These are phyloP conservation scores for Nitzschia sp. DNA, from an alignment of 108 stramenopile genomes.

Conservation along the genomic window DNA sequence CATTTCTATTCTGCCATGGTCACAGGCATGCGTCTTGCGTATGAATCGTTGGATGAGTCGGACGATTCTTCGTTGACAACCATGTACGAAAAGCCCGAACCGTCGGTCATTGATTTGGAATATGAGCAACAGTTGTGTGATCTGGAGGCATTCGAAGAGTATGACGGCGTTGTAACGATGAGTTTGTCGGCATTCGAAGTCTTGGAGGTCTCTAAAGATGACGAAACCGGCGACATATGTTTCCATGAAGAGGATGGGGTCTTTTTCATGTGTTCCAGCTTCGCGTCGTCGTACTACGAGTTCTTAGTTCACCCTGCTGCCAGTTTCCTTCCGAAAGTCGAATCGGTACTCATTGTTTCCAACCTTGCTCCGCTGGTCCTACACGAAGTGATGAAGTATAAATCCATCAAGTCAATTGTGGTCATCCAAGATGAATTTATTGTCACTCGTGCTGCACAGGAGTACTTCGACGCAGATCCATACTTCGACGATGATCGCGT, in stretches of 20 bases:
- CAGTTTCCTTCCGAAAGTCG: constrained; percentile 44
- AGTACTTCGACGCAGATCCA: constrained; percentile 59
- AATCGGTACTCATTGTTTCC: constrained; percentile 51
- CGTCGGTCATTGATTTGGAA: constrained; percentile 6
- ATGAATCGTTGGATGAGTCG: constrained; percentile 10
- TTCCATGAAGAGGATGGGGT: constrained; percentile 58
- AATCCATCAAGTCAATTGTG: constrained; percentile 49
- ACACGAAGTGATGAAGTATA: constrained; percentile 67
- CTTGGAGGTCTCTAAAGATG: constrained; percentile 23
- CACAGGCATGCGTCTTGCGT: constrained; percentile 27
- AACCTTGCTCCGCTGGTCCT: constrained; percentile 61
- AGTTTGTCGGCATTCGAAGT: constrained; percentile 16
- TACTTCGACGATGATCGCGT: constrained; percentile 62
- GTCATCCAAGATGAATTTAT: constrained; percentile 64
- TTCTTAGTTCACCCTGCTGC: constrained; percentile 59
- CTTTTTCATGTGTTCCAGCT: constrained; percentile 64
- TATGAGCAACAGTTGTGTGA: constrained; percentile 13
- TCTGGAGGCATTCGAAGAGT: constrained; percentile 22
- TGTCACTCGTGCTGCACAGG: constrained; percentile 43
- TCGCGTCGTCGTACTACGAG: constrained; percentile 72
- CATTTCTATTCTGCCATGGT: constrained; percentile 29
- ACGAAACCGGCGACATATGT: constrained; percentile 40
- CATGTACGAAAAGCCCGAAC: constrained; percentile 6
- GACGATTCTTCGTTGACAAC: neutral
- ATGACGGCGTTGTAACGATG: constrained; percentile 28